Percentiles rank a stretch among this genome's conserved stretches.
These are phyloP conservation scores for Scedosporium aurantiacum DNA, from an alignment of 2,329 filamentous ascomycete genomes.

Conservation along the genomic window DNA sequence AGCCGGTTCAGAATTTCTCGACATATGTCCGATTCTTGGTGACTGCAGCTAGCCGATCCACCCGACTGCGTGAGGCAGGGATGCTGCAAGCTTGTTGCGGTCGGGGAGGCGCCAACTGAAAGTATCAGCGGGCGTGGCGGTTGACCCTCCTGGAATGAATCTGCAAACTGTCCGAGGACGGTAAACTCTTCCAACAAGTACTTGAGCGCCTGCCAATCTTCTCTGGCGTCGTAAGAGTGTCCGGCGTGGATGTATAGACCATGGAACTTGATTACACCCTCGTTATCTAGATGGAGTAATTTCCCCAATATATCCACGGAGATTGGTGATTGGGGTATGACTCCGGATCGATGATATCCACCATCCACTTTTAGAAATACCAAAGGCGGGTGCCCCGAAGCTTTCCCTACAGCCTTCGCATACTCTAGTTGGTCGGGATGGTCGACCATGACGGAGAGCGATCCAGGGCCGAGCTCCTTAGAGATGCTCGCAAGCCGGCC, in stretches of 20 bases:
- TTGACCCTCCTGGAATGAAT: slow-evolving; percentile 21
- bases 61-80: slow-evolving; percentile 18
- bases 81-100: slow-evolving; percentile 55
- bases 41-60: neutral
- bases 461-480: slow-evolving; percentile 39
- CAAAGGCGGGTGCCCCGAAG: slow-evolving; percentile 35
- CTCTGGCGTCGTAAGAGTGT: slow-evolving; percentile 53
- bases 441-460: slow-evolving; percentile 58
- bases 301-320: slow-evolving; percentile 34
- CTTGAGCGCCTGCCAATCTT: slow-evolving; percentile 43
- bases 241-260: slow-evolving; percentile 68
- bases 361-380: slow-evolving; percentile 68
- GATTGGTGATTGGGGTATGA: slow-evolving; percentile 36
- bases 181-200: slow-evolving; percentile 50
- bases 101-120: slow-evolving; percentile 69
- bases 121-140: slow-evolving; percentile 33
- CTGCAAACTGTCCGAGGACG: slow-evolving; percentile 35
- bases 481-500: slow-evolving; percentile 48
- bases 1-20: slow-evolving; percentile 26
- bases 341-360: slow-evolving; percentile 59
- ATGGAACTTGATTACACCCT: slow-evolving; percentile 31
- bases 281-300: slow-evolving; percentile 30
- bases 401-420: slow-evolving; percentile 29
- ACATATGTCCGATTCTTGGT: neutral
- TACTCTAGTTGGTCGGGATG: slow-evolving; percentile 47